A percentile compares a stretch with the other conserved stretches of the same genome.
phyloP scores from a whole-genome alignment of 345 rosid genomes.

The Dipteronia sinensis region DNA sequence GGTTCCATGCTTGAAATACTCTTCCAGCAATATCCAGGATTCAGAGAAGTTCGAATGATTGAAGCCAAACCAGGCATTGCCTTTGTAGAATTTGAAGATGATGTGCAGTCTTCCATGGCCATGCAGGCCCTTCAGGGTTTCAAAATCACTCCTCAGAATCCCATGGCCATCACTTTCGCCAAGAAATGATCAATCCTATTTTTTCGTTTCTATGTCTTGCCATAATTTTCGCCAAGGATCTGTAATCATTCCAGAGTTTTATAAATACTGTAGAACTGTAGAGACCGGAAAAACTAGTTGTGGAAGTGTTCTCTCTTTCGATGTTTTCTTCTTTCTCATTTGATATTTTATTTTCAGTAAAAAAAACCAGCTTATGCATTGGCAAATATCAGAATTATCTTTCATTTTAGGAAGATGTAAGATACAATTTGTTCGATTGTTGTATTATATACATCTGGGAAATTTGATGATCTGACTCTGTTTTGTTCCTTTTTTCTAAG shows the following conservation, averaged over 20 bases:
- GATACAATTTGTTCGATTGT: neutral
- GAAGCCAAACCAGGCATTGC: slow-evolving; percentile 96
- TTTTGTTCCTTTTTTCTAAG: neutral
- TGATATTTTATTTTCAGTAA: too few species aligned
- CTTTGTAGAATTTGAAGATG: slow-evolving; percentile 87
- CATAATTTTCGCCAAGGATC: neutral
- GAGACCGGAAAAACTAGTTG: slow-evolving; percentile 2
- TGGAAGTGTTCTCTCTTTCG: neutral
- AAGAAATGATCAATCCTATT: slow-evolving; percentile 53
- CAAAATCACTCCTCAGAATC: slow-evolving; percentile 81
- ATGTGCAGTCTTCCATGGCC: slow-evolving; percentile 78
- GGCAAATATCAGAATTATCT: too few species aligned
- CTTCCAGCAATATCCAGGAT: slow-evolving; percentile 83
- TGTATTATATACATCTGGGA: neutral
- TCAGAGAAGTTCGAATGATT: slow-evolving; percentile 89
- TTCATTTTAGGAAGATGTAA: neutral
- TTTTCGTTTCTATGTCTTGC: neutral
- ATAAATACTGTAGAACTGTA: slow-evolving; percentile 4
- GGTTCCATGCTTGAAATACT: slow-evolving; percentile 81
- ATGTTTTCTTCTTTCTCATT: too few species aligned
- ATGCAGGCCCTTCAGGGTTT: slow-evolving; percentile 92
- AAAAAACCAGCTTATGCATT: too few species aligned
- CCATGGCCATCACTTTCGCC: slow-evolving; percentile 86
- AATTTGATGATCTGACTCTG: neutral
- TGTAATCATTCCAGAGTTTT: slow-evolving; percentile 14